A percentile compares a stretch with the other conserved stretches of the same genome.
phyloP scores from a whole-genome alignment of 768 basidiomycete species.

The Fibroporia radiculosa region DNA sequence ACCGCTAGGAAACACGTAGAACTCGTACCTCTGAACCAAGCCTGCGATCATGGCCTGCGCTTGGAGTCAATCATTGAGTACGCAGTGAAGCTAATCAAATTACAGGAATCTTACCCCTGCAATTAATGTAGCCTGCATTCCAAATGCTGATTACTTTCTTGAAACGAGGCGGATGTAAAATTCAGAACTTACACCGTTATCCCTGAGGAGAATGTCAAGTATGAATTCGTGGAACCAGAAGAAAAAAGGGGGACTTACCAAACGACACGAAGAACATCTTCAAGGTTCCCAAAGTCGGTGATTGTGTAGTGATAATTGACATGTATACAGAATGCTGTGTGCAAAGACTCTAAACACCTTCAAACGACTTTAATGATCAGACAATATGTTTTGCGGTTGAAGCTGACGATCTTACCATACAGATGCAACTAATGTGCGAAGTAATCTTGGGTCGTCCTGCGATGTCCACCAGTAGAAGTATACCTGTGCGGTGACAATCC shows the following conservation, averaged over 20 bases:
- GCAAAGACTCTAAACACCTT: slow-evolving; percentile 3
- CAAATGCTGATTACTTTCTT: no score
- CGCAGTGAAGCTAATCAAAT: no score
- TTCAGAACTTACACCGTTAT: no score
- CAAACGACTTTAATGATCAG: not conserved
- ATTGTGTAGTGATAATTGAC: slow-evolving; percentile 5
- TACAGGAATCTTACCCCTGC: no score
- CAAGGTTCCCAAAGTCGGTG: not conserved
- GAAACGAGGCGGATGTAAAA: no score
- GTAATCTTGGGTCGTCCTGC: not conserved
- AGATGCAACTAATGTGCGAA: not conserved
- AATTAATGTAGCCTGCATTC: no score
- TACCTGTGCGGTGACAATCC: not conserved
- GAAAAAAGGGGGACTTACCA: slow-evolving; percentile 1
- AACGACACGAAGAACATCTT: not conserved
- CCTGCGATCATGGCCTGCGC: no score
- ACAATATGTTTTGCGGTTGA: not conserved
- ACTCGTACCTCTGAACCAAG: no score
- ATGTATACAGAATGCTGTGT: slow-evolving; percentile 2
- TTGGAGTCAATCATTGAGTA: no score
- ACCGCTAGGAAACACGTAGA: no score
- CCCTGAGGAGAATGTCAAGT: no score
- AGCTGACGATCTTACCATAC: not conserved
- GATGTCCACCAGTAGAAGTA: not conserved
- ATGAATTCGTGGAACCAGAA: no score